Evolutionary conservation across 1,139 yeast species (phyloP).

Genomic region (Suhomyces coccinellae): DNA sequence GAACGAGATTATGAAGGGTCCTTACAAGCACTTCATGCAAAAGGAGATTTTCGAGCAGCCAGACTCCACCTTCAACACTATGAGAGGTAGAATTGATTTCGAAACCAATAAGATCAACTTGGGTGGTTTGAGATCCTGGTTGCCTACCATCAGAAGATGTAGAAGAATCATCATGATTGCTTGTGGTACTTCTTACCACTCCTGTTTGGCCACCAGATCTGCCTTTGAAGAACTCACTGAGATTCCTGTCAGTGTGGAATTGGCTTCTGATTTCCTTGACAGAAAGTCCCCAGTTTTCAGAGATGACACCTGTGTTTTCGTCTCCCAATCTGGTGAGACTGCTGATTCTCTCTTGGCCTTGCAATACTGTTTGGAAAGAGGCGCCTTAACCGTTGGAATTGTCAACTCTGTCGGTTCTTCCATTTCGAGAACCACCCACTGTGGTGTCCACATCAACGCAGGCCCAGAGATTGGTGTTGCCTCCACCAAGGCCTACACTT

Average conservation of each 20-base stretch:
- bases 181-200: constrained; percentile 98
- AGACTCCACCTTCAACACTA: constrained; percentile 94
- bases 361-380: constrained; percentile 94
- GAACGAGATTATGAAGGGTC: constrained; percentile 98
- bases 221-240: constrained; percentile 96
- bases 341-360: constrained; percentile 98
- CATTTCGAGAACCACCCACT: constrained; percentile 92
- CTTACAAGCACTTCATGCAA: constrained; percentile 95
- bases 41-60: constrained; percentile 99
- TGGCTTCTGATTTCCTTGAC: constrained; percentile 96
- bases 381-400: constrained; percentile 96
- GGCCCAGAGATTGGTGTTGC: constrained; percentile 99
- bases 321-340: constrained; percentile 98
- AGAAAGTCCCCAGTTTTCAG: constrained; percentile 95
- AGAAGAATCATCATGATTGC: constrained; percentile 98
- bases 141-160: constrained; percentile 89
- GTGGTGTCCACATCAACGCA: constrained; percentile 99
- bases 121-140: constrained; percentile 86
- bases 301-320: constrained; percentile 97
- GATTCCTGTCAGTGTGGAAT: constrained; percentile 92
- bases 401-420: constrained; percentile 93
- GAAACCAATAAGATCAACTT: constrained; percentile 73
- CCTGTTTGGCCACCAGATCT: constrained; percentile 95
- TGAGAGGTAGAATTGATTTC: constrained; percentile 99
- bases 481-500: constrained; percentile 98